Evolutionary conservation across 176 grass and related monocot species (phyloP), one percentile per base, ranked within the genome.

Genomic region (Phoenix roebelenii): DNA sequence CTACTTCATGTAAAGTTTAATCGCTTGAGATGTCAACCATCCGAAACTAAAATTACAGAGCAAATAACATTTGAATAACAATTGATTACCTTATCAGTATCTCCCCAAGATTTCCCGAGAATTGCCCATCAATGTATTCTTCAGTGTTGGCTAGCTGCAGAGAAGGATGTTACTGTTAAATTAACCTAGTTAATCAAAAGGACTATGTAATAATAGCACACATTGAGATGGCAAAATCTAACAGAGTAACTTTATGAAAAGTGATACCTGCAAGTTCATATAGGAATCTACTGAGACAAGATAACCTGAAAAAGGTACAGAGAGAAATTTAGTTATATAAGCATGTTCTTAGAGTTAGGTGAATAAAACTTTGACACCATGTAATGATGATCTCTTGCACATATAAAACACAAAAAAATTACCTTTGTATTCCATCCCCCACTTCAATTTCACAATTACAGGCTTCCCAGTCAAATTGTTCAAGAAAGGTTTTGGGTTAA

Each of bases 401-500:
- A 39, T 39, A 39, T 12, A 15, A 78, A 50, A 54, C 57, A 24
- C 3, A 16, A 4, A 63, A 10, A 78, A 22, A 39, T 70, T 75
- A 96, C 91, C 92, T 90, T 91, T 97, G 62, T 97, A 91, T 56
- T 97, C 92, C 92, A 97, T 97, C 51, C 92, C 92, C 92, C 92
- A 91, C 69, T 97, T 97, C 48, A 91, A 69, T 71, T 96, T 97
- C 49, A 96, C 87, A 72, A 91, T 88, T 49, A 88, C 92, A 74
- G 75, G 72, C 76, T 88, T 97, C 22, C 92, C 83, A 16, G 87
- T 90, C 61, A 97, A 60, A 51, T 88, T 97, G 80, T 84, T 97
- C 39, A 97, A 85, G 86, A 97, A 97, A 55, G 87, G 92, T 26
- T 97, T 97, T 0, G 83, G 87, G 69, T 97, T 97, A 52, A 97